Percentiles rank a stretch among this genome's conserved stretches.
Conservation (phyloP, 805 yeast species). For the Candida railenensis region DNA sequence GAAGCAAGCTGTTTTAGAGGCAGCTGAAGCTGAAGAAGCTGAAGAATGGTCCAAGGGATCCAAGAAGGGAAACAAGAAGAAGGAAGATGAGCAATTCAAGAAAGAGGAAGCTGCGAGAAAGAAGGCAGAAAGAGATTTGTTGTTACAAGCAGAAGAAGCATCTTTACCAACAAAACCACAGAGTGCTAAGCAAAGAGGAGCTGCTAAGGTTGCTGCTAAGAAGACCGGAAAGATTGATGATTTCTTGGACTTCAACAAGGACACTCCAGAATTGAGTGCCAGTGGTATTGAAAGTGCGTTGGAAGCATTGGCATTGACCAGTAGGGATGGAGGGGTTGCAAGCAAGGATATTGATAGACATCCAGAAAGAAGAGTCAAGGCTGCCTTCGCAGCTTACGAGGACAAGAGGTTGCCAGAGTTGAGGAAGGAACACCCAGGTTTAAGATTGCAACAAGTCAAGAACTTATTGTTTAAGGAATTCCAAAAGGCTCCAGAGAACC, state of each 20-base stretch:
- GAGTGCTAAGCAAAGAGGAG: constrained; percentile 59
- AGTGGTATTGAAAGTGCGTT: constrained; percentile 76
- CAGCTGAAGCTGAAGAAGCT: constrained; percentile 53
- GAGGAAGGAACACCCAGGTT: constrained; percentile 75
- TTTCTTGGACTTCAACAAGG: constrained; percentile 55
- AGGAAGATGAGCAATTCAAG: constrained; percentile 65
- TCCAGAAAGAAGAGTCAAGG: constrained; percentile 86
- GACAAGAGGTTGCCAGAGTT: constrained; percentile 70
- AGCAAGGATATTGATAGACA: constrained; percentile 75
- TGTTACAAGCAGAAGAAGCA: constrained; percentile 63
- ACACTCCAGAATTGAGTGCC: constrained; percentile 57
- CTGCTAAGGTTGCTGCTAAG: constrained; percentile 62
- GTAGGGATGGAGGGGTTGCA: constrained; percentile 53
- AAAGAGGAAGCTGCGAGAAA: constrained; percentile 73
- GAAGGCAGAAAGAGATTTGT: constrained; percentile 79
- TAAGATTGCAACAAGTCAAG: constrained; percentile 76
- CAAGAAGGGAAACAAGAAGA: constrained; percentile 68
- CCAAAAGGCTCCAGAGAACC: constrained; percentile 77
- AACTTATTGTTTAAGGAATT: constrained; percentile 75
- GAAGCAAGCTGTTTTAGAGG: constrained; percentile 48
- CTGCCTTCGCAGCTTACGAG: constrained; percentile 71
- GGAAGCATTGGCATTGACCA: constrained; percentile 71
- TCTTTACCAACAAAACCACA: constrained; percentile 58
- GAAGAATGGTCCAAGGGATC: constrained; percentile 71
- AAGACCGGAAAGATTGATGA: constrained; percentile 66